Base-by-base conservation (phyloP, 2,329 filamentous ascomycete genomes). In the Monosporascus sp. region DNA sequence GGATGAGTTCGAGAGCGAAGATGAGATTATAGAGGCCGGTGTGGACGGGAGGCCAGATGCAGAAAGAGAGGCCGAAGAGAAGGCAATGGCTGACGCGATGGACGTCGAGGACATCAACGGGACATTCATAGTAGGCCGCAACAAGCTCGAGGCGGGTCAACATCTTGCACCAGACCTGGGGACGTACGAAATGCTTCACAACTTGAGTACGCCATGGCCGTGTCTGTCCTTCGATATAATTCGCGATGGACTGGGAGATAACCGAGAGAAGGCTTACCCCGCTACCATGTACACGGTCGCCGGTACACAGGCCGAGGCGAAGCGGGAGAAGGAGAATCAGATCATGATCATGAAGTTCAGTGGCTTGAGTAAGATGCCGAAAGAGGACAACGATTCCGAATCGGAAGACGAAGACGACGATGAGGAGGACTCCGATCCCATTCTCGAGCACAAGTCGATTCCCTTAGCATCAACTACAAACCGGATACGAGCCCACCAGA, bases 171-270 rank as follows among this genome's bases (percentile, higher is more conserved):
- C 94, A 16, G 94, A 99, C 73, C 80, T 90, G 55, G 90, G 89
- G n/a, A 93, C 93, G 6, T 99, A 99, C 76, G 88, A 97, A 70
- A 95, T 99, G 91, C 84, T 99, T 55, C 94, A 99, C 78, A 91
- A 85, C 57, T 82, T 99, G 59, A 94, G 88, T 71, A 92, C 92
- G 7, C 91, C 91, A 1, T 99, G 94, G 94, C 94, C 94, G 3
- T 99, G 94, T 70, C 82, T 99, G 17, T 97, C 93, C 2, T 96
- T 97, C 73, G 94, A 97, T 69, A 87, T 99, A 56, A 74, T 99
- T 58, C 86, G 82, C 64, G 94, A 99, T 73, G 79, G 80, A 50
- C 82, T 99, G 19, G 94, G 94, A 61, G 88, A 96, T 68, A 86
- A 91, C 71, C 87, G 94, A 67, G 67, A 69, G 58, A 95, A 87